phyloP scores from a whole-genome alignment of 371 early-diverging fungal species.

The Polyrhizophydium stewartii region DNA sequence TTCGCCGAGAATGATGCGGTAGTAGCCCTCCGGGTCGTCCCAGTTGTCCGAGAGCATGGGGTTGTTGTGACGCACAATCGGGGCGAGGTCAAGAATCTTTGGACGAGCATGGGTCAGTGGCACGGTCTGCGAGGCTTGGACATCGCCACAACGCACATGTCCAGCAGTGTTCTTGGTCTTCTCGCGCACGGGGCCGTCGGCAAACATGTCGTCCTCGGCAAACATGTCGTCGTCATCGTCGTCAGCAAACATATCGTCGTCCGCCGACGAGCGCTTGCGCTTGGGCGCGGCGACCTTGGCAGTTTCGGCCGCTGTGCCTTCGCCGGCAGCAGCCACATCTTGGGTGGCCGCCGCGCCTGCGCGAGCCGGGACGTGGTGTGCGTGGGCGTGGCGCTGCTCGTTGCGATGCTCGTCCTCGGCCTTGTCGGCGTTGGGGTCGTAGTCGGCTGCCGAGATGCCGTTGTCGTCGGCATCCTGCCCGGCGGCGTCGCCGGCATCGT shows the following conservation, averaged over 20 bases:
- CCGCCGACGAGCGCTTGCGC: not conserved
- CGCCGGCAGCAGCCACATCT: not conserved
- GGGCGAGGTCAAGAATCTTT: slow-evolving; percentile 40
- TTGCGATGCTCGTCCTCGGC: slow-evolving; percentile 27
- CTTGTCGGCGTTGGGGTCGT: slow-evolving; percentile 56
- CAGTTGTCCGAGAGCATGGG: slow-evolving; percentile 73
- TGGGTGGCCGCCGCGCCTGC: not conserved
- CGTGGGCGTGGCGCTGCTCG: slow-evolving; percentile 12
- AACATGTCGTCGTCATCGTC: slow-evolving; percentile 25
- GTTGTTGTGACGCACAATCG: slow-evolving; percentile 34
- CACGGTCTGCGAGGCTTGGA: not conserved
- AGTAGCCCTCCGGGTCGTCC: slow-evolving; percentile 97
- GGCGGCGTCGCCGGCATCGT: slow-evolving; percentile 34
- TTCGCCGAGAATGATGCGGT: slow-evolving; percentile 86
- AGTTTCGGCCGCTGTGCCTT: not conserved
- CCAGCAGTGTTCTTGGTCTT: slow-evolving; percentile 10
- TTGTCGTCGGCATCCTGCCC: too few species aligned
- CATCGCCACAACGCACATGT: slow-evolving; percentile 14
- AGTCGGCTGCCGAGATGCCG: slow-evolving; percentile 64
- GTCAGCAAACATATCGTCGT: slow-evolving; percentile 25
- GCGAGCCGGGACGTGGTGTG: not conserved
- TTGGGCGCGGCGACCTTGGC: too few species aligned
- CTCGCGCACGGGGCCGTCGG: slow-evolving; percentile 11
- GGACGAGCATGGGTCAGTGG: not conserved
- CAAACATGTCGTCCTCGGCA: slow-evolving; percentile 40